A percentile compares a stretch with the other conserved stretches of the same genome.
These are phyloP conservation scores for Calonectria honghensis DNA, from an alignment of 2,329 filamentous ascomycete species.

Conservation along the genomic window DNA sequence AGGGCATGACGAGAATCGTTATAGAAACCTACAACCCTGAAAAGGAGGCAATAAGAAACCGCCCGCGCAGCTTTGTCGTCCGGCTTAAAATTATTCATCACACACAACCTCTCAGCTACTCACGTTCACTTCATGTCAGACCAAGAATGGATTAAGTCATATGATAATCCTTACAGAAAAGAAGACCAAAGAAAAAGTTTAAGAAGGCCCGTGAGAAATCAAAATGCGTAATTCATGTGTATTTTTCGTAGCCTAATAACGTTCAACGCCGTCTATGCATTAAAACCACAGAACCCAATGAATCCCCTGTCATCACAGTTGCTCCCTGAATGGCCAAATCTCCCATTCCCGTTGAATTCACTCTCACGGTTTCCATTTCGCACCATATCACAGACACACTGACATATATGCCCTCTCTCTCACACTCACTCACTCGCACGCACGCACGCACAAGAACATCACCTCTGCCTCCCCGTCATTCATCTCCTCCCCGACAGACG, in stretches of 20 bases:
- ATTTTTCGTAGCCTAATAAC: conserved; percentile 54
- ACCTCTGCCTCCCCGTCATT: background rate
- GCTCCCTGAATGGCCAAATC: conserved; percentile 32
- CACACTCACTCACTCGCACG: background rate
- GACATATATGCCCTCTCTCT: background rate
- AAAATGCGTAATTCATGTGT: conserved; percentile 46
- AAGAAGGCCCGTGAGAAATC: background rate
- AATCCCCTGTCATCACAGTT: conserved; percentile 39
- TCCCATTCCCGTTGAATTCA: conserved; percentile 28
- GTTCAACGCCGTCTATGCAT: conserved; percentile 61
- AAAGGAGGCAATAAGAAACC: background rate
- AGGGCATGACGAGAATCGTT: conserved; percentile 5
- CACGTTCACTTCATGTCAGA: background rate
- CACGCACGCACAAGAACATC: background rate
- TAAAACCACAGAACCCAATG: conserved; percentile 51
- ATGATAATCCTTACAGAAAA: background rate
- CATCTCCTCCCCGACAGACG: background rate
- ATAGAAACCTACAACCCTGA: conserved; percentile 18
- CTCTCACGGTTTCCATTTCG: conserved; percentile 15
- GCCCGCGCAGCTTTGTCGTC: background rate
- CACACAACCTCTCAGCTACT: background rate
- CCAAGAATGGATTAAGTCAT: background rate
- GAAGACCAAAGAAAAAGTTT: background rate
- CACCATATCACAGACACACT: background rate
- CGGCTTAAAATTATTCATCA: background rate